Evolutionary conservation across 306 rosid species (phyloP).

Genomic region (Cyamopsis tetragonoloba): DNA sequence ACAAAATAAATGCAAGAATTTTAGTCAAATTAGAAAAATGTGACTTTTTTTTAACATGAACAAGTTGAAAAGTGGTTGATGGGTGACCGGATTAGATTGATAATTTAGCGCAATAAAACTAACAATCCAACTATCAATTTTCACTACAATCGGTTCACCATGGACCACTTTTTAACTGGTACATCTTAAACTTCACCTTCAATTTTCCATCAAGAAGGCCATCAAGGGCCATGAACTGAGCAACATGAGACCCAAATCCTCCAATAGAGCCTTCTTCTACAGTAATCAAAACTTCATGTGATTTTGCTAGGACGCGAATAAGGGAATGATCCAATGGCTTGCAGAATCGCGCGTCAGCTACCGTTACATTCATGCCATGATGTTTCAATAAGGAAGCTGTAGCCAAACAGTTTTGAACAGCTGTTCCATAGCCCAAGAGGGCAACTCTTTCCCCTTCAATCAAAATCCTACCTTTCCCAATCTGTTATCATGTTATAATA

Average conservation of each 20-base stretch:
- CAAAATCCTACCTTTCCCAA: slow-evolving; percentile 75
- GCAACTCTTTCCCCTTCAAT: slow-evolving; percentile 90
- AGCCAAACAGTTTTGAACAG: slow-evolving; percentile 71
- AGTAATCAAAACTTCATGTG: slow-evolving; percentile 69
- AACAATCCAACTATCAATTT: no score
- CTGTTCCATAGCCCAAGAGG: slow-evolving; percentile 77
- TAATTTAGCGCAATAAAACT: no score
- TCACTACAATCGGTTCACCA: no score
- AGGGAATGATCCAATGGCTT: slow-evolving; percentile 77
- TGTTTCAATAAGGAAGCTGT: slow-evolving; percentile 51
- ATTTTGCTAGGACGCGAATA: slow-evolving; percentile 67
- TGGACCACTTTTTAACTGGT: no score
- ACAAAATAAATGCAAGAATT: not conserved
- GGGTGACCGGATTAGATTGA: no score
- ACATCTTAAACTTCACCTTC: no score
- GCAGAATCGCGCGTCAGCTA: slow-evolving; percentile 62
- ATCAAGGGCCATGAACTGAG: slow-evolving; percentile 82
- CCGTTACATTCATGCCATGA: slow-evolving; percentile 54
- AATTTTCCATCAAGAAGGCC: slow-evolving; percentile 84
- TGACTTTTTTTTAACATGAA: no score
- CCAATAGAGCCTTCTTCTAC: slow-evolving; percentile 95
- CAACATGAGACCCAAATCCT: slow-evolving; percentile 94
- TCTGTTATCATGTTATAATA: slow-evolving; percentile 35
- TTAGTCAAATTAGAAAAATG: not conserved
- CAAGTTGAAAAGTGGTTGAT: no score